Evolutionary conservation across 768 basidiomycete genomes (phyloP), one percentile per base, ranked within the genome.

Genomic region (Tubosaeta sp.): DNA sequence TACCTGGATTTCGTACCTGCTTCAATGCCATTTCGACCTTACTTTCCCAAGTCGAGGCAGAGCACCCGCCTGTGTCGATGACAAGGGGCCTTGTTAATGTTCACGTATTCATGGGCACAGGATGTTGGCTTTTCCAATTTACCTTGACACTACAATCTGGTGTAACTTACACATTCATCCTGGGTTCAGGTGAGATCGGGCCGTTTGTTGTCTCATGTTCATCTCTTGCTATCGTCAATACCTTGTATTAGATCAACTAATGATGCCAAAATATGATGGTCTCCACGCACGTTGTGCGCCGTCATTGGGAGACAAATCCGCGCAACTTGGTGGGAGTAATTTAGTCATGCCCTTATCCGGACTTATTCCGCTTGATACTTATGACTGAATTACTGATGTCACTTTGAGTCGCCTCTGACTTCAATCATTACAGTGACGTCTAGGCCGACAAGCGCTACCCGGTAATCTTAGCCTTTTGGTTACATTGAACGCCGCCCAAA

Each of bases 31-130:
- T 64, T 45, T 80, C 73, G 46, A 90, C 83, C 36, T 62, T 71
- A 10, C 61, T 63, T 44, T 81, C 83, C 86, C 22, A 97, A 73
- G 62, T 97, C 96, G 38, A 99, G 72, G 50, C 86, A 83, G 38
- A 99, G 78, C 10, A 98, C 82, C 58, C 81, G 85, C 2, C 96
- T 0, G 90, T 91, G 67, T 98, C 96, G 56, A 95, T 79, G 19
- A 99, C 93, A 35, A 99, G 83, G 11, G 96, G 96, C 21, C 9
- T 56, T 59, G 53, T 58, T 62, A 58, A 65, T 61, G 61, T 61
- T 67, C 65, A 57, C 52, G 34, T 48, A 58, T 55, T 54, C 51
- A 54, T 32, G 58, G 50, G 58, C 55, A 57, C 49, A 42, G 34
- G 31, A 27, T 16, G 44, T 48, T 52, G 51, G 49, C 52, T 59